Percentiles rank a stretch among this genome's conserved stretches.
Evolutionary conservation across 1,284 basidiomycete genomes (phyloP).

Genomic region (Trametes polyzona): DNA sequence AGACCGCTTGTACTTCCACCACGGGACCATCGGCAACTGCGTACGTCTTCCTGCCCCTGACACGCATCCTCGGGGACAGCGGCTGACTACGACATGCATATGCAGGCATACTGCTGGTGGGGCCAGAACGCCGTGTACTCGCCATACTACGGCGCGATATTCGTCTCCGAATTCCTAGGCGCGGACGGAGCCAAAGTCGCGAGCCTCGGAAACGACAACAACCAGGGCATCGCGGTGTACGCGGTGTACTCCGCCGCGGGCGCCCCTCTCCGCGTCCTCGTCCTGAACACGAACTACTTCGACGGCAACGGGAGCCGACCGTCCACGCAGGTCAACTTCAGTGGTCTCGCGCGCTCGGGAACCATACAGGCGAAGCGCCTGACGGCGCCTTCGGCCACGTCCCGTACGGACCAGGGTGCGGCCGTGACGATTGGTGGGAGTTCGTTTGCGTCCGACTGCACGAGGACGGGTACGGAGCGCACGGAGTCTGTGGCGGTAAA

Average conservation of each 20-base stretch:
- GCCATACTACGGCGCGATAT: conserved; percentile 47
- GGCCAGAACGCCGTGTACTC: conserved; percentile 39
- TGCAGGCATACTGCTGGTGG: conserved; percentile 47
- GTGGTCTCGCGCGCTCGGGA: conserved; percentile 32
- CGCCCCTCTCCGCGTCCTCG: conserved; percentile 37
- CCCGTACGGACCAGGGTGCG: conserved; percentile 39
- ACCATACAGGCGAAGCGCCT: conserved; percentile 38
- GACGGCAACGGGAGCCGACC: conserved; percentile 40
- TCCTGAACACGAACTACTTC: conserved; percentile 45
- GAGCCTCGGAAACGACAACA: conserved; percentile 42
- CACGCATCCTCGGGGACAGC: background rate
- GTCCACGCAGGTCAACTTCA: conserved; percentile 35
- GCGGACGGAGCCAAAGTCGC: conserved; percentile 37
- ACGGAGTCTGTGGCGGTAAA: conserved; percentile 36
- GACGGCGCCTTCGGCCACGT: conserved; percentile 42
- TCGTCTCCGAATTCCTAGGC: conserved; percentile 45
- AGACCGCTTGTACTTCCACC: conserved; percentile 49
- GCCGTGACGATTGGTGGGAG: conserved; percentile 45
- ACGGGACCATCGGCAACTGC: conserved; percentile 48
- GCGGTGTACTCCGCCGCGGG: conserved; percentile 37
- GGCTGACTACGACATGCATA: background rate
- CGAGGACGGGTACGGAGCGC: conserved; percentile 33
- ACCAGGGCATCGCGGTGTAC: conserved; percentile 40
- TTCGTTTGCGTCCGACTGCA: conserved; percentile 36
- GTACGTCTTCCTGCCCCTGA: conserved; percentile 29